phyloP scores from a whole-genome alignment of 257 asterid genomes.

The Ophiorrhiza pumila region DNA sequence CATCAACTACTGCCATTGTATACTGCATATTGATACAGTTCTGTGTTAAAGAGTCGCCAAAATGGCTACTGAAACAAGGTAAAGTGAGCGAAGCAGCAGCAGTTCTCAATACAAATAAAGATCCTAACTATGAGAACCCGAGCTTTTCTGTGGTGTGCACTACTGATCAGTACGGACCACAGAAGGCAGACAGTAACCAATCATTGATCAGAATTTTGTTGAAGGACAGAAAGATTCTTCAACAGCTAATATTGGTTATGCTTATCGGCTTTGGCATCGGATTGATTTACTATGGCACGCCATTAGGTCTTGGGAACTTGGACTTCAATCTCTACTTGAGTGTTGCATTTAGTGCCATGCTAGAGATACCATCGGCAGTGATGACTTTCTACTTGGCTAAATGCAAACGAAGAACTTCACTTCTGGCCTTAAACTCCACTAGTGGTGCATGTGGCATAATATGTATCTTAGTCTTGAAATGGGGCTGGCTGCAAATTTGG shows the following conservation, averaged over 20 bases:
- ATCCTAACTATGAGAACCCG: background rate
- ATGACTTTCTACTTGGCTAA: slow-evolving; percentile 26
- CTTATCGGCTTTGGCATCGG: slow-evolving; percentile 39
- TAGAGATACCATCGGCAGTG: slow-evolving; percentile 34
- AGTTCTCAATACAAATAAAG: slow-evolving; percentile 6
- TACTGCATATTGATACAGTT: slow-evolving; percentile 37
- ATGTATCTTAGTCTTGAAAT: slow-evolving; percentile 12
- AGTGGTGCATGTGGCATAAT: slow-evolving; percentile 31
- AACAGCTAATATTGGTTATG: slow-evolving; percentile 16
- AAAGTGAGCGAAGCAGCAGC: slow-evolving; percentile 19
- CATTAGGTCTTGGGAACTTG: slow-evolving; percentile 39
- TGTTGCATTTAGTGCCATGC: slow-evolving; percentile 30
- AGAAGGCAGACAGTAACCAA: slow-evolving; percentile 9
- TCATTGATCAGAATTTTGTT: slow-evolving; percentile 13
- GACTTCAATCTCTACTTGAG: slow-evolving; percentile 35
- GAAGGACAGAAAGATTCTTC: slow-evolving; percentile 12
- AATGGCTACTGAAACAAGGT: slow-evolving; percentile 42
- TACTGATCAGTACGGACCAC: background rate
- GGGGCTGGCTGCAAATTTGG: slow-evolving; percentile 25
- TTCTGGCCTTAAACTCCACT: slow-evolving; percentile 24
- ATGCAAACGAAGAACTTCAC: slow-evolving; percentile 23
- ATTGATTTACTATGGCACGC: slow-evolving; percentile 42
- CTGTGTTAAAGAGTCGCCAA: slow-evolving; percentile 42
- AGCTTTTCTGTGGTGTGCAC: background rate
- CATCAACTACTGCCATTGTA: slow-evolving; percentile 28